Conservation (phyloP, 2,329 filamentous ascomycete genomes). For the Pyrenochaeta sp. region DNA sequence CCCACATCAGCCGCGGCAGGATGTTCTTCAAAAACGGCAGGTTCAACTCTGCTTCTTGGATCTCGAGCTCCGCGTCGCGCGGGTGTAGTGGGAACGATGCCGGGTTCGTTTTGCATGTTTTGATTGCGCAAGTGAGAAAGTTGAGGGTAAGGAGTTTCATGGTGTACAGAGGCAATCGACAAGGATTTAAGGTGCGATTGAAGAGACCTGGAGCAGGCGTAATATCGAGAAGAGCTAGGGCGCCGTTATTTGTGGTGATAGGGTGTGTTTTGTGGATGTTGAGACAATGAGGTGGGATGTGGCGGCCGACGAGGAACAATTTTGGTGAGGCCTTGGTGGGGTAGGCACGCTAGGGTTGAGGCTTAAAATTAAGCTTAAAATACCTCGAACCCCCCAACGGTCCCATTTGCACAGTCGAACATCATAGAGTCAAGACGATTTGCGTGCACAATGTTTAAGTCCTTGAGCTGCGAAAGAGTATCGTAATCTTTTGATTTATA, state of each 20-base stretch:
- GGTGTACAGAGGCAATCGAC: not conserved
- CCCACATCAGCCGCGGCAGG: constrained; percentile 88
- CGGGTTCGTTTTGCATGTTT: constrained; percentile 85
- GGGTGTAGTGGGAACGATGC: constrained; percentile 91
- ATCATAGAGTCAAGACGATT: no score
- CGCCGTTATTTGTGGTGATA: no score
- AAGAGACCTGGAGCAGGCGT: not conserved
- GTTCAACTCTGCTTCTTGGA: constrained; percentile 83
- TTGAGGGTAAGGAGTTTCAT: constrained; percentile 98
- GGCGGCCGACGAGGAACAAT: constrained; percentile 4
- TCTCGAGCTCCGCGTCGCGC: constrained; percentile 87
- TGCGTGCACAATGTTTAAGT: no score
- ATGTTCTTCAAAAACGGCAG: constrained; percentile 83
- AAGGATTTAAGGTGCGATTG: constrained; percentile 50
- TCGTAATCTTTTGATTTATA: constrained; percentile 4
- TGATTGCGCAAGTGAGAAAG: constrained; percentile 95
- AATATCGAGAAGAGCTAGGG: not conserved
- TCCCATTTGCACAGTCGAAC: no score
- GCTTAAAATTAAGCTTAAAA: constrained; percentile 32
- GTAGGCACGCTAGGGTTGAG: constrained; percentile 18
- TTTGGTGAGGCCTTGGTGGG: constrained; percentile 9
- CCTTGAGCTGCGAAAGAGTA: not conserved
- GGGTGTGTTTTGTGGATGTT: constrained; percentile 8
- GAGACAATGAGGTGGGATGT: not conserved
- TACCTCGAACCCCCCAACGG: not conserved